Evolutionary conservation across 805 yeast genomes (phyloP).

Genomic region (Hanseniaspora clermontiae): DNA sequence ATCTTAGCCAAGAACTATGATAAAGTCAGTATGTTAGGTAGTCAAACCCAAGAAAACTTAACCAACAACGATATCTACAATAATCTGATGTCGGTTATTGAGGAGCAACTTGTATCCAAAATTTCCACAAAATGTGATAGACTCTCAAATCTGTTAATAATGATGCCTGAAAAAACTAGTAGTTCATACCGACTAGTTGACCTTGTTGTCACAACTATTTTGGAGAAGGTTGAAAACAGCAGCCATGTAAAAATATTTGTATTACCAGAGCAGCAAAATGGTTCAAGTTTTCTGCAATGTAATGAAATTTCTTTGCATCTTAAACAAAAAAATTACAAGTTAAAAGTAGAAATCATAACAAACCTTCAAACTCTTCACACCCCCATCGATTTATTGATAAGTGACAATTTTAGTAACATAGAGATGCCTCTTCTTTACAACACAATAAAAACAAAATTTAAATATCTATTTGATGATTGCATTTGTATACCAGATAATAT

Average conservation of each 20-base stretch:
- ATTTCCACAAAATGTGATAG: neutral
- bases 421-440: neutral
- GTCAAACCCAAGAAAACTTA: neutral
- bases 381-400: neutral
- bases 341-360: neutral
- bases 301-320: neutral
- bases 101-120: neutral
- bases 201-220: neutral
- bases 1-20: neutral
- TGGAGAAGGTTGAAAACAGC: neutral
- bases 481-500: constrained; percentile 1
- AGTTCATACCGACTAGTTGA: neutral
- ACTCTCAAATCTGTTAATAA: neutral
- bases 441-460: neutral
- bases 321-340: neutral
- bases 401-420: neutral
- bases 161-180: neutral
- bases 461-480: neutral
- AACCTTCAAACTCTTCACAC: neutral
- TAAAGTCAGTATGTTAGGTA: neutral
- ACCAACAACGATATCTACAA: neutral
- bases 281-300: neutral
- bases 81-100: neutral
- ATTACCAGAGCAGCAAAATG: neutral
- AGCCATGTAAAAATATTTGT: neutral